Evolutionary conservation across 768 basidiomycete genomes (phyloP), one percentile per base, ranked within the genome.

Genomic region (Naganishia friedmannii): DNA sequence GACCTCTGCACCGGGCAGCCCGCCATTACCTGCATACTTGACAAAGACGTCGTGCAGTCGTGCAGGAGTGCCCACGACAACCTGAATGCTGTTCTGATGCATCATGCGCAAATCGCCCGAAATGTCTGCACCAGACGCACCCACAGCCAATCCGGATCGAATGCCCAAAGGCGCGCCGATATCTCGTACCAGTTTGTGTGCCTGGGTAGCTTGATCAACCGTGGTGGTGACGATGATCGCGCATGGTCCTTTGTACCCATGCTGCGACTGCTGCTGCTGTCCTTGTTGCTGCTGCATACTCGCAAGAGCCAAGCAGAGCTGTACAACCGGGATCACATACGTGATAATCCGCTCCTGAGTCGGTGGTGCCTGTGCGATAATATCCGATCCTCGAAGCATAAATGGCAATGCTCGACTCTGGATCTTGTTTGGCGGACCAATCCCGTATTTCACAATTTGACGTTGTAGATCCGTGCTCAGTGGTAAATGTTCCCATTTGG

Each of bases 401-500:
- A 97, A 97, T 8, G 96, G 96, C 60, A 99, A 84, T 54, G 96
- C 94, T 57, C 95, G 87, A 78, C 95, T 93, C 82, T 98, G 96
- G 74, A 99, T 96, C 84, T 99, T 99, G 82, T 97, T 97, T 7
- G 96, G 96, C 1, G 96, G 96, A 0, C 95, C 94, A 72, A 98
- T 89, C 51, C 94, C 95, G 78, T 96, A 98, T 82, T 94, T 95
- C 72, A 85, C 88, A 72, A 98, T 85, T 53, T 92, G 93, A 65
- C 92, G 86, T 76, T 96, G 84, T 13, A 98, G 83, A 74, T 97
- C 95, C 53, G 91, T 88, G 13, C 90, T 87, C 39, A 97, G 84
- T 68, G 88, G 85, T 56, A 98, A 81, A 76, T 96, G 92, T 72
- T 98, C 95, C 95, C 95, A 98, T 82, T 97, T 97, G 67, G 92